Percentiles rank a stretch among this genome's conserved stretches.
phyloP scores from a whole-genome alignment of 2,329 filamentous ascomycete species.

The Scolecobasidium constrictum region DNA sequence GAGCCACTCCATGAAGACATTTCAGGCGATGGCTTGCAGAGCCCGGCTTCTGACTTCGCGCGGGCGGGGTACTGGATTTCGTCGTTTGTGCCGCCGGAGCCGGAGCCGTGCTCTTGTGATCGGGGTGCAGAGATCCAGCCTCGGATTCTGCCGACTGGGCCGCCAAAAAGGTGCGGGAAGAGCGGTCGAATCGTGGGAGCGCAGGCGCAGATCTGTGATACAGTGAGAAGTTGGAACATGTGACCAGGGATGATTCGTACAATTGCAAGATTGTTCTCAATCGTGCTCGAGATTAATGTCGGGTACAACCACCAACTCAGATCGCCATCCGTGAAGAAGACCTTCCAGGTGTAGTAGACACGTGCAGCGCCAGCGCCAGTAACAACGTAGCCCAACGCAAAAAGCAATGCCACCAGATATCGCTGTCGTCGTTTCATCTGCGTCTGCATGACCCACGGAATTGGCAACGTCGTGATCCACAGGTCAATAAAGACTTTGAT shows the following conservation, averaged over 20 bases:
- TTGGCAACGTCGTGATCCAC: constrained; percentile 8
- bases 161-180: constrained; percentile 5
- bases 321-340: constrained; percentile 3
- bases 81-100: background rate
- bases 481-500: constrained; percentile 5
- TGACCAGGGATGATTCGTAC: background rate
- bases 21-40: background rate
- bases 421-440: constrained; percentile 6
- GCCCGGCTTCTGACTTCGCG: background rate
- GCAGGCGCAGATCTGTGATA: constrained; percentile 9
- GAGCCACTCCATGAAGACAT: background rate
- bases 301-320: constrained; percentile 7
- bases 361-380: constrained; percentile 1
- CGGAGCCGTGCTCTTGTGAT: background rate
- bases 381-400: constrained; percentile 8
- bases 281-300: background rate
- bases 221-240: background rate
- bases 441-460: constrained; percentile 9
- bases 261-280: constrained; percentile 8
- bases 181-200: constrained; percentile 7
- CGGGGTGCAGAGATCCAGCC: constrained; percentile 1
- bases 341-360: constrained; percentile 7
- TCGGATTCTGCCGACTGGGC: background rate
- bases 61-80: background rate
- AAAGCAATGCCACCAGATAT: constrained; percentile 1